phyloP scores from a whole-genome alignment of 495 filamentous ascomycete genomes.

The Lepraria neglecta region DNA sequence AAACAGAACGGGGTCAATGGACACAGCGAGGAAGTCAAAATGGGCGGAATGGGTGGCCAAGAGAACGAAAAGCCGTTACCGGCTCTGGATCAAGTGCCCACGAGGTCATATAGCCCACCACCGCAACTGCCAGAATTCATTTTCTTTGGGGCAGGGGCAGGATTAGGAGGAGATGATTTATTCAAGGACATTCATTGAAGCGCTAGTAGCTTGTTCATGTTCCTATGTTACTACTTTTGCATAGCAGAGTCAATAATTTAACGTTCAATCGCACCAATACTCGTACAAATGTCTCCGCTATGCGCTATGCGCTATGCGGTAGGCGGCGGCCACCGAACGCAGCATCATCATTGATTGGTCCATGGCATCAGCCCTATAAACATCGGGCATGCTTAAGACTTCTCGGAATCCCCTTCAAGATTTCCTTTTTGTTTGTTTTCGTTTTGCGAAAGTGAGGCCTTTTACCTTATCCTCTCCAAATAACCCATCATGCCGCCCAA shows the following conservation, averaged over 20 bases:
- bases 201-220: conserved; percentile 1
- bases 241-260: conserved; percentile 3
- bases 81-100: neutral
- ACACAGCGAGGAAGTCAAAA: neutral
- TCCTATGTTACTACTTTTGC: neutral
- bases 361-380: neutral
- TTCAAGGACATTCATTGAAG: conserved; percentile 21
- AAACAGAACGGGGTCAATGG: neutral
- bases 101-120: conserved; percentile 21
- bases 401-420: neutral
- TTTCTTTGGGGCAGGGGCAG: conserved; percentile 18
- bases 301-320: too few species aligned
- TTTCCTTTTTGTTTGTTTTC: neutral
- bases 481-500: neutral
- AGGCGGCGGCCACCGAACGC: neutral
- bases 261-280: neutral
- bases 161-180: conserved; percentile 18
- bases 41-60: neutral
- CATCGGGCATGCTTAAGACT: neutral
- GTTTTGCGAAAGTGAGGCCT: too few species aligned
- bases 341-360: neutral
- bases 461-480: too few species aligned
- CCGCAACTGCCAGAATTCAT: conserved; percentile 22
- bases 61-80: conserved; percentile 13
- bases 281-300: too few species aligned